Percentiles rank a stretch among this genome's conserved stretches.
phyloP scores from a whole-genome alignment of 1,284 basidiomycete genomes.

The Phellopilus nigrolimitatus region DNA sequence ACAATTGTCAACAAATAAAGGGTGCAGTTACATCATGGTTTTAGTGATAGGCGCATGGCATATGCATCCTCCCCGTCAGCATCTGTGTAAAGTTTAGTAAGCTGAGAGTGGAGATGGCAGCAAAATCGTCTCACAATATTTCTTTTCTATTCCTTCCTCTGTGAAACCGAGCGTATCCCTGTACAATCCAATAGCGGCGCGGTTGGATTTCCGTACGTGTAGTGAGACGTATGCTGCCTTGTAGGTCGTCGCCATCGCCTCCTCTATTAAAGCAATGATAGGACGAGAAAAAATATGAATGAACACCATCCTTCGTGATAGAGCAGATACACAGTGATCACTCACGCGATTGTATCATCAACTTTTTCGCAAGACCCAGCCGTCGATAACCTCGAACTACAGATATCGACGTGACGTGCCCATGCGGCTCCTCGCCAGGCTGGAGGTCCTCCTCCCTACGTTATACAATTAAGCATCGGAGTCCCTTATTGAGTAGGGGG shows the following conservation, averaged over 20 bases:
- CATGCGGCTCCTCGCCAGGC: slow-evolving; percentile 62
- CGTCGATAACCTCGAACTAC: slow-evolving; percentile 82
- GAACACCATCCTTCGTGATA: background rate
- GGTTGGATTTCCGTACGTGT: slow-evolving; percentile 86
- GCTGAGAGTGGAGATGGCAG: slow-evolving; percentile 9
- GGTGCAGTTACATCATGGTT: slow-evolving; percentile 26
- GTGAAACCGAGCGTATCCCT: slow-evolving; percentile 81
- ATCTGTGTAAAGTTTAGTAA: too few relatives aligned
- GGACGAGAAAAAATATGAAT: slow-evolving; percentile 7
- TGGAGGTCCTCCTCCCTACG: slow-evolving; percentile 69
- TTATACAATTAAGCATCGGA: background rate
- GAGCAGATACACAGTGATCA: slow-evolving; percentile 21
- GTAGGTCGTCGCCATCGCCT: slow-evolving; percentile 84
- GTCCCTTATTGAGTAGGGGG: slow-evolving; percentile 11
- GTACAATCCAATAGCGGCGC: slow-evolving; percentile 80
- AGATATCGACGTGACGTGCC: slow-evolving; percentile 90
- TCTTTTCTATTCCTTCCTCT: slow-evolving; percentile 69
- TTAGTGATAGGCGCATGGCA: slow-evolving; percentile 73
- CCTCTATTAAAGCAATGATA: slow-evolving; percentile 44
- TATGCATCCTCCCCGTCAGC: slow-evolving; percentile 93
- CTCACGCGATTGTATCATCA: slow-evolving; percentile 85
- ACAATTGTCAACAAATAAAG: background rate
- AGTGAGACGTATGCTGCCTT: slow-evolving; percentile 74
- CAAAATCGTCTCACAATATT: slow-evolving; percentile 71
- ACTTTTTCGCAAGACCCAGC: slow-evolving; percentile 79